Evolutionary conservation across 768 basidiomycete species (phyloP), one percentile per base, ranked within the genome.

Genomic region (Podaxis sp.): DNA sequence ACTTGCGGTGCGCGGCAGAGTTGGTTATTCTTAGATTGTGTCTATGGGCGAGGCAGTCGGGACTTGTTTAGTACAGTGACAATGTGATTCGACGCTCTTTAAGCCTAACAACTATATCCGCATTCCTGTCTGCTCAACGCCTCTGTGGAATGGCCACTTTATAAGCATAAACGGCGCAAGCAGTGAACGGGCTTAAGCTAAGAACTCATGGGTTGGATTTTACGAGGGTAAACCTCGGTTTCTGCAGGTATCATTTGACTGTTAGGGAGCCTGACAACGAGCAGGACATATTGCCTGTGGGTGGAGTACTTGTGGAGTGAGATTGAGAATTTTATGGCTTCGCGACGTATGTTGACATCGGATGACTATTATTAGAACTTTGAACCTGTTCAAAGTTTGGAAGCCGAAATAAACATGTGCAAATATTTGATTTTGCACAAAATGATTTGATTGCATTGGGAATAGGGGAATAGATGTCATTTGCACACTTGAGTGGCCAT

Each of bases 301-400:
- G 44, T 46, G 44, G 44, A 46, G 44, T n/a, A 17, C 17, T 19
- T 46, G 44, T 46, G 44, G 44, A 46, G 44, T 19, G 44, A 9
- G 44, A 17, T 22, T 46, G 44, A 46, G 44, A 46, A 46, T 22
- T 46, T 19, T 46, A 15, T 9, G 15, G 44, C 44, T 46, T 19
- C 44, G n/a, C 44, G 9, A 19, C 44, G 15, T 46, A n/a, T 48
- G 7, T 67, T 64, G 38, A 69, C 67, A 38, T 19, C 44, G 6
- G 44, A 46, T 46, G 44, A 3, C 44, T 9, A 33, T 33, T 30
- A 44, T 15, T 42, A 4, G 6, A 46, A 22, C n/a, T 13, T n/a
- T 44, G 19, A 19, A 19, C n/a, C 28, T 30, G 28, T 30, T 30
- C 6, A 22, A 22, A 22, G 22, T 6, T 19, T n/a, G 17, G n/a